A percentile compares a stretch with the other conserved stretches of the same genome.
Conservation (phyloP, 1,284 basidiomycete genomes). For the Bondarzewia mesenterica region DNA sequence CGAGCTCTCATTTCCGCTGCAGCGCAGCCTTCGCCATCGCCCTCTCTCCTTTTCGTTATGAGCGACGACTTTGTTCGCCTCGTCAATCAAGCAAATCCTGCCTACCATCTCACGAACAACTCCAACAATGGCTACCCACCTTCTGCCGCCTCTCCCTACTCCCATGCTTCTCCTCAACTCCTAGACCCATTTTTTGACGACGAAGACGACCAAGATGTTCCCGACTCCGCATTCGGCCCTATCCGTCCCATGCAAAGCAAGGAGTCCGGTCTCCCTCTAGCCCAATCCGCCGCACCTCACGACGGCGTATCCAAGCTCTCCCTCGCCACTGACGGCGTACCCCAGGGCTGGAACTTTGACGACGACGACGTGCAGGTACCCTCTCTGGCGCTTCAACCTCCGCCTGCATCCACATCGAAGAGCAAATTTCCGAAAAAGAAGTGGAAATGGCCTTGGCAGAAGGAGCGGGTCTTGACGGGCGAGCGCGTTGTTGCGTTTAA, state of each 20-base stretch:
- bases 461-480: conserved; percentile 47
- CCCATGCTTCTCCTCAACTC: conserved; percentile 24
- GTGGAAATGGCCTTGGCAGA: conserved; percentile 78
- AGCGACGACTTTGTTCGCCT: conserved; percentile 69
- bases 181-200: conserved; percentile 82
- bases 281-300: conserved; percentile 47
- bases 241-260: conserved; percentile 57
- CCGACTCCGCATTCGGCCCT: conserved; percentile 56
- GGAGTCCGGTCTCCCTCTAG: conserved; percentile 59
- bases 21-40: neutral
- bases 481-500: conserved; percentile 75
- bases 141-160: conserved; percentile 20
- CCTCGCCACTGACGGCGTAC: conserved; percentile 31
- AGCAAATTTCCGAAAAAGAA: conserved; percentile 21
- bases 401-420: conserved; percentile 8
- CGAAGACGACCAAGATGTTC: conserved; percentile 54
- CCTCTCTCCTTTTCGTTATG: conserved; percentile 27
- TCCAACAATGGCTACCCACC: conserved; percentile 53
- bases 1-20: too few relatives aligned
- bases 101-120: conserved; percentile 25
- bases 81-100: conserved; percentile 67
- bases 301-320: conserved; percentile 48
- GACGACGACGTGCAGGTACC: conserved; percentile 42
- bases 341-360: conserved; percentile 67
- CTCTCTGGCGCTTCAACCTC: conserved; percentile 25